Percentiles rank a stretch among this genome's conserved stretches.
phyloP scores from a whole-genome alignment of 1,284 basidiomycete genomes.

The Rugosomyces carneus region DNA sequence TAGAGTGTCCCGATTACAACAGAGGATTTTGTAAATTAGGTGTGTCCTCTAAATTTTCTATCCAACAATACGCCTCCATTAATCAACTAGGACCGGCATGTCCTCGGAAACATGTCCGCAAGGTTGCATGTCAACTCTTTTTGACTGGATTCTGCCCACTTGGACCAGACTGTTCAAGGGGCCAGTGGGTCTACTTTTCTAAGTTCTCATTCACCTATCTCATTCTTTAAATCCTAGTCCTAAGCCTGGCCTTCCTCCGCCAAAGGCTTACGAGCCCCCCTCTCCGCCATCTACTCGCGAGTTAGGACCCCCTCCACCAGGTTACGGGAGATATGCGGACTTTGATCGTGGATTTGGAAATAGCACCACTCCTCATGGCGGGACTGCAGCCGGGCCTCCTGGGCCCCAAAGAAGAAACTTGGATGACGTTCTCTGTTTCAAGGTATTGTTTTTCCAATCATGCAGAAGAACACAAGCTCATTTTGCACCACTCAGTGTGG shows the following conservation, averaged over 20 bases:
- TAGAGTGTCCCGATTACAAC: slow-evolving; percentile 94
- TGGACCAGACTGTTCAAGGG: slow-evolving; percentile 84
- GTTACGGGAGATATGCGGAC: slow-evolving; percentile 81
- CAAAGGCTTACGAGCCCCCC: slow-evolving; percentile 77
- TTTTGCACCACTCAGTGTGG: slow-evolving; percentile 54
- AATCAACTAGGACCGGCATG: slow-evolving; percentile 70
- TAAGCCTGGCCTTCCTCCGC: slow-evolving; percentile 65
- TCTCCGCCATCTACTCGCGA: slow-evolving; percentile 70
- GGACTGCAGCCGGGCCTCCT: slow-evolving; percentile 18
- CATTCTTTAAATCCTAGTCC: slow-evolving; percentile 42
- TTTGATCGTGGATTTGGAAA: slow-evolving; percentile 57
- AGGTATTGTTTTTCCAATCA: slow-evolving; percentile 42
- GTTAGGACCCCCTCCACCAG: slow-evolving; percentile 86
- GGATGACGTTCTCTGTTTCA: slow-evolving; percentile 87
- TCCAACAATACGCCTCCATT: slow-evolving; percentile 1
- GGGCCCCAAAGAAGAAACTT: slow-evolving; percentile 64
- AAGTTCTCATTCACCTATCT: slow-evolving; percentile 18
- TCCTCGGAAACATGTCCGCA: slow-evolving; percentile 88
- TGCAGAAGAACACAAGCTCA: background rate
- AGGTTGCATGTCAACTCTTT: slow-evolving; percentile 88
- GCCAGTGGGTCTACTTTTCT: slow-evolving; percentile 64
- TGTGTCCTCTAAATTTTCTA: slow-evolving; percentile 29
- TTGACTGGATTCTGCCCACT: slow-evolving; percentile 94
- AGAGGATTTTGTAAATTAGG: slow-evolving; percentile 93
- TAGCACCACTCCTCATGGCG: slow-evolving; percentile 21